Base-by-base conservation (phyloP, 2,329 filamentous ascomycete species). In the Monosporascus sp. region DNA sequence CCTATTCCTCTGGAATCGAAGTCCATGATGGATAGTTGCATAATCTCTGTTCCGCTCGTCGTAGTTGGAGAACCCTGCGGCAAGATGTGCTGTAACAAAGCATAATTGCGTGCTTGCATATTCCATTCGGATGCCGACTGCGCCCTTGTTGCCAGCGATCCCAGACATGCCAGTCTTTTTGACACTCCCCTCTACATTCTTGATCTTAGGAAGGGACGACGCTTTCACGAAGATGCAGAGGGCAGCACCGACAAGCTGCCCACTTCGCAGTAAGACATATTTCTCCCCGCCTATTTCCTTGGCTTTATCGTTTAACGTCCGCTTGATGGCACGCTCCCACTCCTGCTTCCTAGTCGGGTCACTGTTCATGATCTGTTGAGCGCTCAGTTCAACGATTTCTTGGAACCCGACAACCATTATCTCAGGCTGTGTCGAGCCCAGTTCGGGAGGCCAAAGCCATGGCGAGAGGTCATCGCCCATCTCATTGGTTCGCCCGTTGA, bases 361-460 rank as follows among this genome's bases (percentile, higher is more conserved):
- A 55, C 92, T 97, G 60, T 95, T 96, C 91, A 99, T 97, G 65
- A 99, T 97, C 66, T 99, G 94, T 68, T 97, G 93, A 17, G 95
- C 94, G 63, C 91, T 97, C 47, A 99, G 76, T 66, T 96, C 90
- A n/a, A 99, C 94, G 58, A 99, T 97, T 70, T 99, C 94, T 67
- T 99, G 94, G 63, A 99, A 97, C 0, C 91, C 94, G 17, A 97
- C 86, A 7, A 88, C 91, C 50, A 96, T 85, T 38, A 99, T 89
- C 54, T 93, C 89, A 6, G 94, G 92, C 56, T 89, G 84, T 47
- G 82, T 77, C 3, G 83, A 70, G 5, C 82, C 79, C 9, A 79
- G 64, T 40, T 70, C 69, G 4, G 79, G 72, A 0, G 89, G 89
- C 65, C 88, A 91, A 4, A 99, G 75, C 94, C 94, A 99, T 2